Base-by-base conservation (phyloP, 169 alveolate species). In the Eimeria nieschulzi region DNA sequence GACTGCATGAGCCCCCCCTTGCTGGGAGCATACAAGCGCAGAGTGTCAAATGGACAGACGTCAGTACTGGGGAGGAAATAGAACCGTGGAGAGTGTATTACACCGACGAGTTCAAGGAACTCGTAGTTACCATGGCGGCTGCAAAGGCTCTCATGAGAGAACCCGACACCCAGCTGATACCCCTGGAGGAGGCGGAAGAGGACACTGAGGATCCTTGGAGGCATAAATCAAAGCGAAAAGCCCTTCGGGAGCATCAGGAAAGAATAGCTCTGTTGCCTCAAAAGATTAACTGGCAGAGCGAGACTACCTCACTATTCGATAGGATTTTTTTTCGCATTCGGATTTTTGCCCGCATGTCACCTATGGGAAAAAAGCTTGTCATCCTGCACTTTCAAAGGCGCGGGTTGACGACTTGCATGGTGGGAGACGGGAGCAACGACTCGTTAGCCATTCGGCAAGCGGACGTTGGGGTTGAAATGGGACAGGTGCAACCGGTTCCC, bases 401-500 rank as follows among this genome's bases (percentile, higher is more conserved):
- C 13, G 92, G 68, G 46, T 75, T 71, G 6, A 25, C 56, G 21
- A 92, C 76, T 25, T 97, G 98, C 19, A 98, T 98, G 99, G 97
- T 98, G 46, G 99, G 99, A 1, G 99, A 98, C 92, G 99, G 99
- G 9, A 97, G 98, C 54, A 98, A 97, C 90, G 99, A 98, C 95
- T 97, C 99, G 88, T 95, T 97, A 19, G 99, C 99, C 25, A 92
- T 98, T 61, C 96, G 97, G 66, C 97, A 96, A 25, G 97, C 99
- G 9, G 98, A 97, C 91, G 98, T 98, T 0, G 99, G 99, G 15
- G 94, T 98, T 55, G 97, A 98, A n/a, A 88, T 98, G 61, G 97
- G 98, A 2, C 95, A 93, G 54, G 96, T 95, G 25, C 82, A 19
- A 15, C 73, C 15, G 21, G 25, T 25, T 19, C 71, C 63, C 23